Evolutionary conservation across 1,284 basidiomycete species (phyloP).

Genomic region (Agroathelia rolfsii): DNA sequence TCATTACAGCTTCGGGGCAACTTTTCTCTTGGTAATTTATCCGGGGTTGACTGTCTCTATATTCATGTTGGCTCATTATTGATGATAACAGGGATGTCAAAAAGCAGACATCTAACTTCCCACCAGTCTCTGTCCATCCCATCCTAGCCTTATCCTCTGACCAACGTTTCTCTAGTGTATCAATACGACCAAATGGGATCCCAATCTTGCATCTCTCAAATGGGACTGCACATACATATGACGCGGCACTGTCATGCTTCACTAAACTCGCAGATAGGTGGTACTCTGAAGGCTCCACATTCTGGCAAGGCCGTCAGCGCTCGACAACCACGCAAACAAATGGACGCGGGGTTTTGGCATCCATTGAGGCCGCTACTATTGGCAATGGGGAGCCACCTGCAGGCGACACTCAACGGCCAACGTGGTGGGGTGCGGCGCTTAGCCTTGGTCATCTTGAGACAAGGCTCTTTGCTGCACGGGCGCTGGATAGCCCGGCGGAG

Average conservation of each 20-base stretch:
- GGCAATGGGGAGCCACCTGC: conserved; percentile 28
- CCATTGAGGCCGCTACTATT: conserved; percentile 46
- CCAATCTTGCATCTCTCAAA: conserved; percentile 70
- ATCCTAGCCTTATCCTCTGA: conserved; percentile 49
- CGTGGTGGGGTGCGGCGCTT: conserved; percentile 73
- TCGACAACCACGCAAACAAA: conserved; percentile 27
- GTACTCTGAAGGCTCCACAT: conserved; percentile 73
- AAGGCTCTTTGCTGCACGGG: conserved; percentile 58
- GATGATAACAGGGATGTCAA: conserved; percentile 62
- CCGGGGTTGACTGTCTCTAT: conserved; percentile 2
- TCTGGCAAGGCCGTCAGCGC: conserved; percentile 66
- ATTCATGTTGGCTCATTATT: conserved; percentile 4
- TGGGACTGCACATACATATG: conserved; percentile 70
- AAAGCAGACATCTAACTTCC: conserved; percentile 49
- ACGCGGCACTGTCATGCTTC: conserved; percentile 56
- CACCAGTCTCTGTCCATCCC: conserved; percentile 52
- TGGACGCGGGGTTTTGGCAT: conserved; percentile 41
- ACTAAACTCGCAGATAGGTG: conserved; percentile 66
- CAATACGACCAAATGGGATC: conserved; percentile 67
- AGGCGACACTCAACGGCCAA: conserved; percentile 37
- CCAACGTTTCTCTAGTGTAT: conserved; percentile 43
- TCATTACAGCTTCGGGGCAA: conserved; percentile 62
- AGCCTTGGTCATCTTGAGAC: conserved; percentile 82
- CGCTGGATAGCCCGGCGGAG: conserved; percentile 73
- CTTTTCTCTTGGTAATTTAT: conserved; percentile 63